phyloP scores from a whole-genome alignment of 305 asterid genomes.

The Coffea humblotiana region DNA sequence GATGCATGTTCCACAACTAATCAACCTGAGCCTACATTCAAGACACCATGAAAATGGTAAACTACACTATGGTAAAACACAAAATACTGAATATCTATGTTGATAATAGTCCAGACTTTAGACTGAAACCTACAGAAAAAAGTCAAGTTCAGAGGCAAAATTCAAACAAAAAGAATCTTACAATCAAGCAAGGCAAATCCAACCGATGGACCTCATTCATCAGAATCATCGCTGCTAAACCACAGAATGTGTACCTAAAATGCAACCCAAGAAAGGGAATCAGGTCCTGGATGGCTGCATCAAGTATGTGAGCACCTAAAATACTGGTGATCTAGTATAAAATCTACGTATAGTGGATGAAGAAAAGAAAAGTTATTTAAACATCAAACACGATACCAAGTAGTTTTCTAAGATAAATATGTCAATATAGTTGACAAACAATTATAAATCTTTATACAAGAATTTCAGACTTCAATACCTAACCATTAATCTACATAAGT shows the following conservation, averaged over 20 bases:
- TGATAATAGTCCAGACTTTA: neutral
- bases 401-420: too few species aligned
- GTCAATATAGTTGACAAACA: neutral
- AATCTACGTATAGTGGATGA: neutral
- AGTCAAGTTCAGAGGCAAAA: neutral
- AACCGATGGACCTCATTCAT: conserved; percentile 75
- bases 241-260: conserved; percentile 84
- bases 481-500: neutral
- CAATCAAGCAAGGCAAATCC: conserved; percentile 75
- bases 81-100: neutral
- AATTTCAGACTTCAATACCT: too few species aligned
- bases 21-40: neutral
- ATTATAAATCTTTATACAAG: neutral
- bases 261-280: conserved; percentile 24
- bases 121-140: neutral
- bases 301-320: neutral
- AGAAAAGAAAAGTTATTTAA: neutral
- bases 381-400: neutral
- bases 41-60: neutral
- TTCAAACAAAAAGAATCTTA: conserved; percentile 33
- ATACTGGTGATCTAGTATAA: neutral
- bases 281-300: conserved; percentile 1
- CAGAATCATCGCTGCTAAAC: conserved; percentile 94
- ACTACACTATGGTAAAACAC: neutral
- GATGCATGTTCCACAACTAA: neutral